Percentiles rank a stretch among this genome's conserved stretches.
Conservation (phyloP, 129 eudicot species). For the Artemisia annua region DNA sequence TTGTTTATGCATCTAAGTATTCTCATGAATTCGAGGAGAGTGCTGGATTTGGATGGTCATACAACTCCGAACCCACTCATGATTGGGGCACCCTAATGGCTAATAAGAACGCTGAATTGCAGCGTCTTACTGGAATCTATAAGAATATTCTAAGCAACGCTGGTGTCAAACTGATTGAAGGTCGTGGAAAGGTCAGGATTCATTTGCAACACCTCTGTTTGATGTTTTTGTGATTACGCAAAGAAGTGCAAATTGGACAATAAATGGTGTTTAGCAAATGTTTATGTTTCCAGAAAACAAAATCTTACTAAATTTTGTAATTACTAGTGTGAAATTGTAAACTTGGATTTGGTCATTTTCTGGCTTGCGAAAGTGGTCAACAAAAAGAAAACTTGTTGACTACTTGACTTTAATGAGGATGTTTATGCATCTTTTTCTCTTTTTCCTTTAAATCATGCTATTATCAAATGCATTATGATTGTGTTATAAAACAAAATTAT, state of each 20-base stretch:
- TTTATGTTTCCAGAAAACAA: slow-evolving; percentile 8
- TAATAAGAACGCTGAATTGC: slow-evolving; percentile 93
- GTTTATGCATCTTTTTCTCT: no score
- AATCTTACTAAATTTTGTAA: not conserved
- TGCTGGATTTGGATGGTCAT: slow-evolving; percentile 93
- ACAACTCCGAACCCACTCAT: slow-evolving; percentile 87
- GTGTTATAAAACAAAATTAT: not conserved
- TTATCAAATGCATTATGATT: slow-evolving; percentile 2
- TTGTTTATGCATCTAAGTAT: slow-evolving; percentile 93
- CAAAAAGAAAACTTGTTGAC: no score
- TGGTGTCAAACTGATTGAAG: slow-evolving; percentile 83
- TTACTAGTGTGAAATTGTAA: not conserved
- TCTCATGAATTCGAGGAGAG: slow-evolving; percentile 98
- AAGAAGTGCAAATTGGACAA: not conserved
- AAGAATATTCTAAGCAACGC: slow-evolving; percentile 85
- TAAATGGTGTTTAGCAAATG: not conserved
- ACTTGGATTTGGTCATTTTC: not conserved
- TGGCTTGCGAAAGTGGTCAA: no score
- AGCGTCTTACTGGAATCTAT: slow-evolving; percentile 91
- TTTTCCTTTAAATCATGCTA: not conserved
- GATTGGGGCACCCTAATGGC: slow-evolving; percentile 97
- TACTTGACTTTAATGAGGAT: no score
- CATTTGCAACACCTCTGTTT: not conserved
- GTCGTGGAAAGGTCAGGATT: slow-evolving; percentile 94
- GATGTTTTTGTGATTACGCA: slow-evolving; percentile 10